These are phyloP conservation scores for Sarocladium strictum DNA, from an alignment of 2,329 filamentous ascomycete genomes.

Conservation along the genomic window DNA sequence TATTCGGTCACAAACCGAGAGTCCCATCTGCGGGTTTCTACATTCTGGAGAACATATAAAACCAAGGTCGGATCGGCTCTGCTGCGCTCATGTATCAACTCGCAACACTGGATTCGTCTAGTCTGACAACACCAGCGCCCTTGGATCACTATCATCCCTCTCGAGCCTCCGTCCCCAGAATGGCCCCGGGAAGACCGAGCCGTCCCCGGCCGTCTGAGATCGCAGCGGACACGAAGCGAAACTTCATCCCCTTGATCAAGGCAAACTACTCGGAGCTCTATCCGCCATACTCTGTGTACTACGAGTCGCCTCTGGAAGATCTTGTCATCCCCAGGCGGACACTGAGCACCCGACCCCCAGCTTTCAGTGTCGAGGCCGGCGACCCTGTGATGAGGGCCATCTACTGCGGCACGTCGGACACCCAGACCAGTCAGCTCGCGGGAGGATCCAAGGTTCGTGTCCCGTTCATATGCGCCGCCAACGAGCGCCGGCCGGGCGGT, in stretches of 20 bases:
- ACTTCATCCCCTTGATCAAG: conserved; percentile 61
- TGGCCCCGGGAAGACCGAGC: conserved; percentile 26
- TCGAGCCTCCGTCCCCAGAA: conserved; percentile 11
- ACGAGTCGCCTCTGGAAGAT: conserved; percentile 43
- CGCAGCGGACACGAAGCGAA: conserved; percentile 65
- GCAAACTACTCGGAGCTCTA: conserved; percentile 48
- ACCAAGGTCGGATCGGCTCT: neutral
- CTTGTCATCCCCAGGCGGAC: conserved; percentile 32
- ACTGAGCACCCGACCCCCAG: conserved; percentile 31
- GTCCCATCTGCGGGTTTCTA: neutral
- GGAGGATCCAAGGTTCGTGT: conserved; percentile 36
- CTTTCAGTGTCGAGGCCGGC: conserved; percentile 45
- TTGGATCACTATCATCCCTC: neutral
- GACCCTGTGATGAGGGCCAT: conserved; percentile 58
- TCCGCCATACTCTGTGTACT: conserved; percentile 54
- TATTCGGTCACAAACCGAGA: neutral
- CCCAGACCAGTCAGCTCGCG: conserved; percentile 26
- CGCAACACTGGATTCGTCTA: neutral
- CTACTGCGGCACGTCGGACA: conserved; percentile 42
- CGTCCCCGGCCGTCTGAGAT: conserved; percentile 49
- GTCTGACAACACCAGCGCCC: neutral
- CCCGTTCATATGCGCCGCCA: conserved; percentile 67
- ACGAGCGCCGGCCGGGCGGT: conserved; percentile 71
- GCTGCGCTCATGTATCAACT: conserved; percentile 13
- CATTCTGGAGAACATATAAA: conserved; percentile 1